Evolutionary conservation across 2,329 filamentous ascomycete genomes (phyloP).

Genomic region (Claviceps digitariae): DNA sequence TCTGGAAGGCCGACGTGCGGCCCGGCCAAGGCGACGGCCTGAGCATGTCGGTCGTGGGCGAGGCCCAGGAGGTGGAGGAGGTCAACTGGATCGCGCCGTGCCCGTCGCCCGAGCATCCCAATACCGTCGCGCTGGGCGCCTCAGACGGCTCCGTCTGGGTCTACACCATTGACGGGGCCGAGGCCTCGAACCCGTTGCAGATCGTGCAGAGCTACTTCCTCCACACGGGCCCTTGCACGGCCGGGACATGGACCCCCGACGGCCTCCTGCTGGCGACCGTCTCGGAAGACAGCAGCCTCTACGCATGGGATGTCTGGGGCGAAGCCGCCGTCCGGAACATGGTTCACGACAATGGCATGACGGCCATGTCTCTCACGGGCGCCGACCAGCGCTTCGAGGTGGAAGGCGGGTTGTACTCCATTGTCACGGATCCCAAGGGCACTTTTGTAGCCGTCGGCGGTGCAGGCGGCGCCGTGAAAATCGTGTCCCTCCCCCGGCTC

Average conservation of each 20-base stretch:
- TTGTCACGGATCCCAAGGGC: slow-evolving; percentile 70
- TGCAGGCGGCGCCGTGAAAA: slow-evolving; percentile 70
- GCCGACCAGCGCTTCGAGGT: slow-evolving; percentile 84
- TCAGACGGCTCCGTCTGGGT: slow-evolving; percentile 93
- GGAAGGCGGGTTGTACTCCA: slow-evolving; percentile 79
- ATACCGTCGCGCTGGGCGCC: slow-evolving; percentile 77
- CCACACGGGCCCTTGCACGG: slow-evolving; percentile 75
- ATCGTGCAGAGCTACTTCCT: slow-evolving; percentile 89
- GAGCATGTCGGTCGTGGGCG: slow-evolving; percentile 51
- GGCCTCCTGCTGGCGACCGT: slow-evolving; percentile 79
- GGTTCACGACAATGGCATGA: slow-evolving; percentile 38
- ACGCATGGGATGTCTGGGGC: slow-evolving; percentile 87
- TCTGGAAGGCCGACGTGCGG: slow-evolving; percentile 43
- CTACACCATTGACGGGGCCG: slow-evolving; percentile 64
- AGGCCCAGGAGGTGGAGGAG: slow-evolving; percentile 82
- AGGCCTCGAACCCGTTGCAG: slow-evolving; percentile 47
- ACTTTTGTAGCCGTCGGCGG: slow-evolving; percentile 76
- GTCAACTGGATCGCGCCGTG: slow-evolving; percentile 81
- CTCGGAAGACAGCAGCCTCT: slow-evolving; percentile 74
- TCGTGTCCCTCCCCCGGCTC: slow-evolving; percentile 68
- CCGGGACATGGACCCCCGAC: slow-evolving; percentile 81
- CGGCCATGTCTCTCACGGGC: slow-evolving; percentile 63
- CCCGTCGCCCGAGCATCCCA: slow-evolving; percentile 56
- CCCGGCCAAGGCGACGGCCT: slow-evolving; percentile 25
- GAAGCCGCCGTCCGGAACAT: slow-evolving; percentile 49